A percentile compares a stretch with the other conserved stretches of the same genome.
Conservation (phyloP, 225 moss, liverwort and hornwort genomes). For the Physcomitrellopsis africana region DNA sequence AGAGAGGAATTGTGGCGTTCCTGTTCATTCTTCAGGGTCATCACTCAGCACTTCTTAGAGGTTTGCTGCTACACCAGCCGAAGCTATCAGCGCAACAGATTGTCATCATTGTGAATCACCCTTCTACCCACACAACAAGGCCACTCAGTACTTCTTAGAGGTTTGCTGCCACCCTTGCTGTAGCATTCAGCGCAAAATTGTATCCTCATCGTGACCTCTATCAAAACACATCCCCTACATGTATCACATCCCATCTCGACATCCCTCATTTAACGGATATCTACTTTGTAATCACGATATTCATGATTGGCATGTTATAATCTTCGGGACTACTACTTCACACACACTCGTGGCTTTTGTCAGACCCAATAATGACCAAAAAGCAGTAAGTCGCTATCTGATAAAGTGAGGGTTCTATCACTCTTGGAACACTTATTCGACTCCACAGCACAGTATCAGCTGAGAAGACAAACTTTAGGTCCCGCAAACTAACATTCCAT, state of each 20-base stretch:
- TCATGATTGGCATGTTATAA: conserved; percentile 51
- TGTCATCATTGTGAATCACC: conserved; percentile 23
- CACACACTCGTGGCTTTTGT: not conserved
- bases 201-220: conserved; percentile 17
- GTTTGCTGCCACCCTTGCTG: conserved; percentile 33
- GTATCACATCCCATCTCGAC: too few relatives aligned
- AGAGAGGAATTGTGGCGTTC: too few relatives aligned
- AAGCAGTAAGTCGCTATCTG: not conserved
- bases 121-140: too few relatives aligned
- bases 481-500: fast-evolving
- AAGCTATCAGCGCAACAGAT: conserved; percentile 22
- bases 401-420: conserved; percentile 21
- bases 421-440: conserved; percentile 4
- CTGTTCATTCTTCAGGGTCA: not conserved
- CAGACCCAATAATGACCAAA: conserved; percentile 26
- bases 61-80: conserved; percentile 38
- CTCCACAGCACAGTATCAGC: conserved; percentile 15
- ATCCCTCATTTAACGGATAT: conserved; percentile 58
- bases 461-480: conserved; percentile 26
- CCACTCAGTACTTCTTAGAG: conserved; percentile 49
- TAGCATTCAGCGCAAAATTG: conserved; percentile 11
- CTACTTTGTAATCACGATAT: conserved; percentile 34
- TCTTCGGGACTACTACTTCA: not conserved
- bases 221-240: not conserved
- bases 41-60: conserved; percentile 58